A percentile compares a stretch with the other conserved stretches of the same genome.
Conservation (phyloP, 768 basidiomycete genomes). For the Lanmaoa rubissima region DNA sequence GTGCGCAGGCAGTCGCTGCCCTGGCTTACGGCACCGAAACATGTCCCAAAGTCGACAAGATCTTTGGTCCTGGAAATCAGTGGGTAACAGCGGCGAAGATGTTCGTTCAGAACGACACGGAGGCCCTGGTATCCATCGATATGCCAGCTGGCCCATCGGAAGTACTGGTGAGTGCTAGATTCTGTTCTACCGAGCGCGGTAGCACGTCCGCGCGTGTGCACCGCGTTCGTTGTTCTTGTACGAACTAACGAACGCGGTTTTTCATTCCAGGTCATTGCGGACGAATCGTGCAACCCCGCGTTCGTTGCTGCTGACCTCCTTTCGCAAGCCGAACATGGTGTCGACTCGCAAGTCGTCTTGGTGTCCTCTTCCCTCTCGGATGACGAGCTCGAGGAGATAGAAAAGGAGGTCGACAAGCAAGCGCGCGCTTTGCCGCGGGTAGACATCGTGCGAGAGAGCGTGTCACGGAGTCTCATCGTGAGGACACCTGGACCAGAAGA, state of each 20-base stretch:
- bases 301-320: constrained; percentile 97
- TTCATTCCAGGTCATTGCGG: constrained; percentile 80
- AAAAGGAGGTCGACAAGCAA: constrained; percentile 82
- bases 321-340: constrained; percentile 97
- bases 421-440: constrained; percentile 84
- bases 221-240: constrained; percentile 40
- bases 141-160: constrained; percentile 99
- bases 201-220: constrained; percentile 48
- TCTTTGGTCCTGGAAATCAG: constrained; percentile 98
- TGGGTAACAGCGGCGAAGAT: constrained; percentile 99
- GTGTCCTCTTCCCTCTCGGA: constrained; percentile 71
- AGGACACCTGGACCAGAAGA: constrained; percentile 63
- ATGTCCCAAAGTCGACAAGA: constrained; percentile 98
- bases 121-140: constrained; percentile 94
- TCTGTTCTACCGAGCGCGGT: constrained; percentile 57
- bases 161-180: constrained; percentile 64
- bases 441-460: constrained; percentile 85
- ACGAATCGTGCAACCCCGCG: constrained; percentile 77
- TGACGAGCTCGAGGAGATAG: constrained; percentile 67
- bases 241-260: constrained; percentile 31
- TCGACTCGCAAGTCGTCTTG: constrained; percentile 97
- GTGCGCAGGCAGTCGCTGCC: constrained; percentile 94
- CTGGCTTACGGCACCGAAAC: constrained; percentile 95
- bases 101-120: constrained; percentile 98
- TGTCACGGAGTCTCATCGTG: constrained; percentile 89